A percentile compares a stretch with the other conserved stretches of the same genome.
Conservation (phyloP, 225 moss, liverwort and hornwort species). For the Polytrichum commune region DNA sequence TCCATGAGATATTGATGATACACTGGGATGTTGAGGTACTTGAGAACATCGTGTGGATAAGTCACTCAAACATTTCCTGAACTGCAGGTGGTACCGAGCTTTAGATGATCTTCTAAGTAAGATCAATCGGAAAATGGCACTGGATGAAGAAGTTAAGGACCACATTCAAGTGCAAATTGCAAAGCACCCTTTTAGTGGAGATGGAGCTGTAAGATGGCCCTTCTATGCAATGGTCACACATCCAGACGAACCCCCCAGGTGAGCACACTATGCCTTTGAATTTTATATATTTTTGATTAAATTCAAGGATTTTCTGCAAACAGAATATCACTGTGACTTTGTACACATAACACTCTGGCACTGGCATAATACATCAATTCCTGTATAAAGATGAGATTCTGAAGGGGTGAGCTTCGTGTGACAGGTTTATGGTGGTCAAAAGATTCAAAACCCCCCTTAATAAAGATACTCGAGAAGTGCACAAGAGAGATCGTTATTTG, state of each 20-base stretch:
- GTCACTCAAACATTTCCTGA: too few relatives aligned
- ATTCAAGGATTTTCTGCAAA: background rate
- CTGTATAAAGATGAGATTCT: background rate
- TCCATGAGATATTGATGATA: too few relatives aligned
- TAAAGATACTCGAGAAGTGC: conserved; percentile 61
- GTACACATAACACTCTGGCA: too few relatives aligned
- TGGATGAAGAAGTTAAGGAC: conserved; percentile 80
- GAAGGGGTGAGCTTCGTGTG: background rate
- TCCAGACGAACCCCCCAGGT: conserved; percentile 34
- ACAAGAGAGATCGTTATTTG: conserved; percentile 72
- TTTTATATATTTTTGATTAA: background rate
- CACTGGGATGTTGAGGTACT: too few relatives aligned
- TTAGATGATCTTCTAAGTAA: conserved; percentile 78
- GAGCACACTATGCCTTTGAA: background rate
- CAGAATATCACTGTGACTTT: background rate
- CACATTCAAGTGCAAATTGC: conserved; percentile 71
- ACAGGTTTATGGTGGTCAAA: conserved; percentile 74
- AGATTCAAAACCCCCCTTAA: conserved; percentile 86
- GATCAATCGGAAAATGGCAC: conserved; percentile 43
- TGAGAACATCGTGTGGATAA: too few relatives aligned
- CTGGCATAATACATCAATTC: too few relatives aligned
- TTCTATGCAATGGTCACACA: conserved; percentile 71
- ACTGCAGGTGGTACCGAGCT: conserved; percentile 69
- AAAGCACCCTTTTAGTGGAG: conserved; percentile 72
- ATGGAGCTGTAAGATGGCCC: conserved; percentile 91